These are phyloP conservation scores for Pichia terricola DNA, from an alignment of 1,139 yeast genomes.

Conservation along the genomic window DNA sequence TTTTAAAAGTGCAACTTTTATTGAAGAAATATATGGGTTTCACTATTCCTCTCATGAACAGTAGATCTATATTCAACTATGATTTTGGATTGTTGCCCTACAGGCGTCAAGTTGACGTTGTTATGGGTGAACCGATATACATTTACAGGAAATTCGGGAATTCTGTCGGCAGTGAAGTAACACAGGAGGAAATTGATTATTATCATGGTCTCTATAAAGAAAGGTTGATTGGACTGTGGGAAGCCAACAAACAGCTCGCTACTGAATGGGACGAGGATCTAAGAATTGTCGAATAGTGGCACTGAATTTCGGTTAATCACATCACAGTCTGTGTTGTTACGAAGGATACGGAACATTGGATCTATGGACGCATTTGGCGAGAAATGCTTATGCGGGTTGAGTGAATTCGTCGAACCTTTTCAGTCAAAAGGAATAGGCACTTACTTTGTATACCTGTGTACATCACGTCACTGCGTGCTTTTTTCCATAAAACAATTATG, in stretches of 20 bases:
- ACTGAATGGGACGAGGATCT: constrained; percentile 18
- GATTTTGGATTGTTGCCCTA: constrained; percentile 87
- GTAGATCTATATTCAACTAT: constrained; percentile 85
- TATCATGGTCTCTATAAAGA: constrained; percentile 66
- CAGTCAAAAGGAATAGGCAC: too few species aligned
- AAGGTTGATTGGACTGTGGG: constrained; percentile 55
- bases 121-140: constrained; percentile 49
- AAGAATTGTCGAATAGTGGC: constrained; percentile 19
- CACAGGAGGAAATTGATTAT: constrained; percentile 44
- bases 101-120: constrained; percentile 69
- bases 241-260: constrained; percentile 43
- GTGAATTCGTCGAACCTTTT: too few species aligned
- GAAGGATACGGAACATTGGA: too few species aligned
- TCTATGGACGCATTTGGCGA: too few species aligned
- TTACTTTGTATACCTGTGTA: too few species aligned
- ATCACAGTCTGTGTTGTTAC: too few species aligned
- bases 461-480: too few species aligned
- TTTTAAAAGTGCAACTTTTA: constrained; percentile 50
- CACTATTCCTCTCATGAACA: constrained; percentile 88
- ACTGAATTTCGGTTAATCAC: too few species aligned
- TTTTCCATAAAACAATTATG: too few species aligned
- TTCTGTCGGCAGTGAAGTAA: constrained; percentile 31
- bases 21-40: constrained; percentile 66
- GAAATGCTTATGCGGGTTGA: too few species aligned
- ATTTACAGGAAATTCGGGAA: constrained; percentile 13